Base-by-base conservation (phyloP, 2,329 filamentous ascomycete species). In the Verticillium nonalfalfae region DNA sequence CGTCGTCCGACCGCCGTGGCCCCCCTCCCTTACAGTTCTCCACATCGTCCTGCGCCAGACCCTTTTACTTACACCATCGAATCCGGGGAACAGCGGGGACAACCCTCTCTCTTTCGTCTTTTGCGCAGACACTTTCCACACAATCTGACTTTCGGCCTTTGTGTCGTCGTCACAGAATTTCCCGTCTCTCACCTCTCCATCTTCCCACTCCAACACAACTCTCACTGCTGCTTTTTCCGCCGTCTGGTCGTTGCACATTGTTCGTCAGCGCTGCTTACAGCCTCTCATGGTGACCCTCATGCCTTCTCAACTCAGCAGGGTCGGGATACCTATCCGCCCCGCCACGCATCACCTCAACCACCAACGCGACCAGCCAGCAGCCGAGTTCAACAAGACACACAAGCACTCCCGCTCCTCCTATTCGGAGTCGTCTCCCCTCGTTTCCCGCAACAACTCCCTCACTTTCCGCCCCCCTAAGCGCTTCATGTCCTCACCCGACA, bases 381-480 rank as follows among this genome's bases (percentile, higher is more conserved):
- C 61, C 57, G 61, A 58, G 56, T 39, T 59, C 34, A 35, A 72
- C 67, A 77, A 74, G 68, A 78, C 81, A 64, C 84, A 86, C 73
- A 86, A 86, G 67, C 84, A 86, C 71, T 85, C 84, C 52, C 78
- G 84, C 63, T 86, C 84, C 31, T 86, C 84, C 14, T 86, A 86
- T 71, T 85, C 84, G 33, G 84, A 86, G 61, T 75, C 78, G n/a
- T 86, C 84, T 9, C 81, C 83, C 10, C 76, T 86, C 58, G 75
- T 78, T 59, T 84, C 84, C 15, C 77, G 84, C 66, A 86, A 85
- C 67, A 86, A 85, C 67, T 86, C 84, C 26, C 68, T 85, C 62
- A 85, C 79, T n/a, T 85, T 85, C 67, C 83, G 84, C 21, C 84
- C 84, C 15, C 74, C 81, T 56, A 86, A 86, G 73, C 79, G 84